A percentile compares a stretch with the other conserved stretches of the same genome.
Conservation (phyloP, 768 basidiomycete species). For the Boletus subparvulus region DNA sequence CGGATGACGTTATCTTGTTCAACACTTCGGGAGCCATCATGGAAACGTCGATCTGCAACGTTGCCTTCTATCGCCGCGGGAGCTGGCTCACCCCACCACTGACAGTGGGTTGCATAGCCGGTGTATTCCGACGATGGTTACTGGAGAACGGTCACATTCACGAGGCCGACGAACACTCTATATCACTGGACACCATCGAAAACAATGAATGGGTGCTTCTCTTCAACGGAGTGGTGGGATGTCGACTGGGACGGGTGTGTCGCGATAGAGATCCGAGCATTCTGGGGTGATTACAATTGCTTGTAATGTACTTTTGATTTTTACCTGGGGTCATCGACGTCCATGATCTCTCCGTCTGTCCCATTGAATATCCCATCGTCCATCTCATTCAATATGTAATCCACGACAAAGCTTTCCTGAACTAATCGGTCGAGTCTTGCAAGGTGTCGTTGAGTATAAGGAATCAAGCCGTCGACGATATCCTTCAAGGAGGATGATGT, state of each 20-base stretch:
- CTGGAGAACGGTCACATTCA: constrained; percentile 56
- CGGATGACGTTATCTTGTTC: constrained; percentile 64
- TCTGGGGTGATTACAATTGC: background rate
- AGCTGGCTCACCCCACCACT: constrained; percentile 67
- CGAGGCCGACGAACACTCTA: constrained; percentile 45
- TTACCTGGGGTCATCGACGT: constrained; percentile 29
- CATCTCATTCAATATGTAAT: constrained; percentile 87
- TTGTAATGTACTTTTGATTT: constrained; percentile 19
- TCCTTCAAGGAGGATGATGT: constrained; percentile 53
- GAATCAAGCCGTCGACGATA: constrained; percentile 80
- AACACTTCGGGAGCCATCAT: constrained; percentile 50
- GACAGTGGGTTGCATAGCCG: constrained; percentile 66
- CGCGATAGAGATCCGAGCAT: background rate
- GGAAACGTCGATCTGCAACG: constrained; percentile 70
- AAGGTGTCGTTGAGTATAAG: constrained; percentile 94
- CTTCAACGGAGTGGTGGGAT: constrained; percentile 73
- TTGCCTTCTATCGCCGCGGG: constrained; percentile 58
- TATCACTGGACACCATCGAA: constrained; percentile 44
- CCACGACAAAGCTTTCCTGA: constrained; percentile 95
- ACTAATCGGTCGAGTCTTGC: constrained; percentile 80
- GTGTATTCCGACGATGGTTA: constrained; percentile 68
- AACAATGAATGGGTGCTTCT: constrained; percentile 66
- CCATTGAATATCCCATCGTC: constrained; percentile 70
- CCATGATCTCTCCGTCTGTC: constrained; percentile 45
- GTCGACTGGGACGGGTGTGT: constrained; percentile 48